Conservation (phyloP, 2,329 filamentous ascomycete genomes). For the Beauveria sp. region DNA sequence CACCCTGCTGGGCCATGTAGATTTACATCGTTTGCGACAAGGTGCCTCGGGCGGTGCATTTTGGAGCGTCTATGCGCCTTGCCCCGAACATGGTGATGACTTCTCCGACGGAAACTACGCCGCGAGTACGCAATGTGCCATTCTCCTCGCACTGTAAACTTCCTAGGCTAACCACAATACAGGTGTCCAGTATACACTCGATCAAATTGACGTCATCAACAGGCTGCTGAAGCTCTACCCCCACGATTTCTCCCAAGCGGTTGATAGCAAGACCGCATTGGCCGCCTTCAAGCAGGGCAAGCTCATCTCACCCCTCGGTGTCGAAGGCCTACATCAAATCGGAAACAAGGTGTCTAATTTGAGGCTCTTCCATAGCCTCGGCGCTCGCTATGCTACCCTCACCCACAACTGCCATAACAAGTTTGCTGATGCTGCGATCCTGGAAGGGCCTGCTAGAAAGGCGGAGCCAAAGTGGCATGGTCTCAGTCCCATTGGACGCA, state of each 20-base stretch:
- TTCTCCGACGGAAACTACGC: conserved; percentile 68
- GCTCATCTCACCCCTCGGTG: conserved; percentile 69
- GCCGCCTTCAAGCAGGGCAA: conserved; percentile 52
- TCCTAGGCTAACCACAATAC: neutral
- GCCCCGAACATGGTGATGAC: conserved; percentile 63
- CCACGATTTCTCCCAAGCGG: conserved; percentile 57
- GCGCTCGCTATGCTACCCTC: conserved; percentile 80
- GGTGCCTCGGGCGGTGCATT: conserved; percentile 80
- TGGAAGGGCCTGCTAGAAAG: conserved; percentile 42
- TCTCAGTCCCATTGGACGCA: conserved; percentile 61
- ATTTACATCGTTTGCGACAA: conserved; percentile 64
- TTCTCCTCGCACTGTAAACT: neutral
- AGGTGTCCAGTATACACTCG: conserved; percentile 60
- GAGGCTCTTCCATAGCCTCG: conserved; percentile 66
- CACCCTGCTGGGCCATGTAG: conserved; percentile 62
- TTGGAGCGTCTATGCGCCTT: conserved; percentile 80
- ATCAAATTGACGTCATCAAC: conserved; percentile 67
- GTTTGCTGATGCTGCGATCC: conserved; percentile 77
- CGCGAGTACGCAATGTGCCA: conserved; percentile 39
- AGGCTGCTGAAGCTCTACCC: conserved; percentile 59
- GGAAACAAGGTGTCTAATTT: conserved; percentile 75
- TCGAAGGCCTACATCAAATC: conserved; percentile 90
- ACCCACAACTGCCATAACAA: conserved; percentile 92
- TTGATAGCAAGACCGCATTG: conserved; percentile 54
- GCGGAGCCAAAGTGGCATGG: conserved; percentile 60